Conservation (phyloP, 805 yeast species). For the Kluyveromyces wickerhamii region DNA sequence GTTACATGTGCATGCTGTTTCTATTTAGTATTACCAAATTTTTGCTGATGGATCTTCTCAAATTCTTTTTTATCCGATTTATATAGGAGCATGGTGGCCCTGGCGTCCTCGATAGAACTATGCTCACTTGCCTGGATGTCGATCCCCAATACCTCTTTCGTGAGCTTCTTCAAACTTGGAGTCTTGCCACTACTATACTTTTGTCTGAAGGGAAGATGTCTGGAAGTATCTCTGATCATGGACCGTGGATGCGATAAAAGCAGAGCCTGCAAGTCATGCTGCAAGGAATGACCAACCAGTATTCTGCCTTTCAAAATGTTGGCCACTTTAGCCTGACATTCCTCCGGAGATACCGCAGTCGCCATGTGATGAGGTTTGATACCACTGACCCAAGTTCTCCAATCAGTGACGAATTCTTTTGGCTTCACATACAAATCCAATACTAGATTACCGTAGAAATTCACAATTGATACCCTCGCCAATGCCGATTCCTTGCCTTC, state of each 20-base stretch:
- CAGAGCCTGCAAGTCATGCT: constrained; percentile 67
- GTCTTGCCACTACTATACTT: constrained; percentile 53
- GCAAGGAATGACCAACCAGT: constrained; percentile 79
- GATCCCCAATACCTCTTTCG: constrained; percentile 45
- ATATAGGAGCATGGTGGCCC: constrained; percentile 78
- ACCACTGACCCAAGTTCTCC: constrained; percentile 93
- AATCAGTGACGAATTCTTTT: constrained; percentile 67
- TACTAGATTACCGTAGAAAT: constrained; percentile 64
- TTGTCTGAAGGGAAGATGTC: constrained; percentile 48
- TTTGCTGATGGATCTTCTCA: constrained; percentile 35
- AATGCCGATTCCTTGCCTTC: constrained; percentile 63
- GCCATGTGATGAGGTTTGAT: constrained; percentile 62
- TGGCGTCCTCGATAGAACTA: constrained; percentile 87
- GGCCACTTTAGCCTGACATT: constrained; percentile 53
- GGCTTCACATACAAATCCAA: constrained; percentile 75
- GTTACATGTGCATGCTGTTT: too few relatives aligned
- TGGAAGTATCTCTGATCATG: constrained; percentile 67
- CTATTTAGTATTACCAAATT: constrained; percentile 8
- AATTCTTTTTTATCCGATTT: constrained; percentile 54
- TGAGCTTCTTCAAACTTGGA: constrained; percentile 63
- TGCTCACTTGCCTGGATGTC: constrained; percentile 71
- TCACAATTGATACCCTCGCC: constrained; percentile 84
- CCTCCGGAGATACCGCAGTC: constrained; percentile 55
- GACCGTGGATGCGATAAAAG: constrained; percentile 58
- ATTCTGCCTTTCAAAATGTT: constrained; percentile 47